Conservation (phyloP, 2,329 filamentous ascomycete species). For the Massarina eburnea region DNA sequence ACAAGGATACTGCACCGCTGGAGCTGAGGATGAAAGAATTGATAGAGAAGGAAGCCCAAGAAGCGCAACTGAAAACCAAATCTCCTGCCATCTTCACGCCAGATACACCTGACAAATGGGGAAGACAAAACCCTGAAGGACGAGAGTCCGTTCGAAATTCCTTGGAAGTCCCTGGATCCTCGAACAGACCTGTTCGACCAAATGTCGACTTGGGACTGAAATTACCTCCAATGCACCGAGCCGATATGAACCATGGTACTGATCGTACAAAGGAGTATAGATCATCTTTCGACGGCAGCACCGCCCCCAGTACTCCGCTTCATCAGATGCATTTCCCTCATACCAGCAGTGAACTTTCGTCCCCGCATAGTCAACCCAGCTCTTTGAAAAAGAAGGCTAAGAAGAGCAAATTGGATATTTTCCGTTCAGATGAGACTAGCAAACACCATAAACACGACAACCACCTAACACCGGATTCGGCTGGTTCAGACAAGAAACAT, state of each 20-base stretch:
- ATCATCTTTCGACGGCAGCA: conserved; percentile 45
- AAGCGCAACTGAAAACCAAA: conserved; percentile 31
- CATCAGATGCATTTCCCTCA: conserved; percentile 32
- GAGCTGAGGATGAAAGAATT: conserved; percentile 48
- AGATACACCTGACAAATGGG: conserved; percentile 47
- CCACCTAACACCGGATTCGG: conserved; percentile 19
- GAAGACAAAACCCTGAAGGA: conserved; percentile 25
- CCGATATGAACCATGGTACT: conserved; percentile 16
- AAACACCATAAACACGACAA: conserved; percentile 23
- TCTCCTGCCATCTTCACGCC: conserved; percentile 45
- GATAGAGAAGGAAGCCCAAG: conserved; percentile 47
- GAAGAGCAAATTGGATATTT: conserved; percentile 44
- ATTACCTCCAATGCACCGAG: conserved; percentile 21
- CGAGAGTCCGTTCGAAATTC: conserved; percentile 23
- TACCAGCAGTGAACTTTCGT: conserved; percentile 40
- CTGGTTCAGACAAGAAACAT: conserved; percentile 25
- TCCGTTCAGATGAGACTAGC: conserved; percentile 43
- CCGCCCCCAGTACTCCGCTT: conserved; percentile 42
- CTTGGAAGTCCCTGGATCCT: conserved; percentile 21
- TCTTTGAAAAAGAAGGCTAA: conserved; percentile 39
- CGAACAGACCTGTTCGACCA: conserved; percentile 21
- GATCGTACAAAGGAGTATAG: conserved; percentile 34
- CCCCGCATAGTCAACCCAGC: conserved; percentile 35
- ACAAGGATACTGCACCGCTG: conserved; percentile 50
- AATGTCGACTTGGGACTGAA: conserved; percentile 23